Base-by-base conservation (phyloP, 805 yeast species). In the Myxozyma vanderwaltii region DNA sequence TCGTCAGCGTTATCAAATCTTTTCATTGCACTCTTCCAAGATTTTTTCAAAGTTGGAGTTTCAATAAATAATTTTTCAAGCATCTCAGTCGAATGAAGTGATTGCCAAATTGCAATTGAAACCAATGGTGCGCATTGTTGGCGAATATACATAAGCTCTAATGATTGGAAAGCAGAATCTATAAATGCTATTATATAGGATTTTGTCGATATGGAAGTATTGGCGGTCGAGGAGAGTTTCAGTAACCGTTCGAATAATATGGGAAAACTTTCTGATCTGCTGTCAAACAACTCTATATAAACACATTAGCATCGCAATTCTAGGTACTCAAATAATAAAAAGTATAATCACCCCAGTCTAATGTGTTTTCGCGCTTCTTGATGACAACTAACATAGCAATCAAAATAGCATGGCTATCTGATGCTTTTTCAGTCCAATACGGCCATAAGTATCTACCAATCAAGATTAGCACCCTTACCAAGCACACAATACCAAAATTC, bases 351-450 rank as follows among this genome's bases (percentile, higher is more conserved):
- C 59, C 58, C 49, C 70, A 41, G 31, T 59, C 48, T 31, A 53
- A 46, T 31, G 45, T 40, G 23, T 51, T 44, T 5, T 54, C 61
- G 10, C 57, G 33, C 17, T 61, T 59, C 53, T 60, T 58, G 23
- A 66, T 62, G 6, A 54, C 56, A 2, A 67, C 15, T 12, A 72
- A 33, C 29, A 71, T 49, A 3, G 72, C 69, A 8, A 79, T 68
- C 48, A 75, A 65, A 38, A 75, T 75, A 3, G 80, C 68, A 63
- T 80, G 82, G 27, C 72, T 74, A 46, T 72, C 68, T 2, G 79
- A 70, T 7, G 74, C 71, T 58, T 79, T 80, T 10, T 69, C 70
- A 50, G 75, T 74, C 58, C 78, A 77, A 43, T 69, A 63, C 12
- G 71, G 72, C 83, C 82, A 81, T 13, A 77, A 68, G 31, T 33